These are phyloP conservation scores for Lasiosphaeria ovina DNA, from an alignment of 495 filamentous ascomycete species.

Conservation along the genomic window DNA sequence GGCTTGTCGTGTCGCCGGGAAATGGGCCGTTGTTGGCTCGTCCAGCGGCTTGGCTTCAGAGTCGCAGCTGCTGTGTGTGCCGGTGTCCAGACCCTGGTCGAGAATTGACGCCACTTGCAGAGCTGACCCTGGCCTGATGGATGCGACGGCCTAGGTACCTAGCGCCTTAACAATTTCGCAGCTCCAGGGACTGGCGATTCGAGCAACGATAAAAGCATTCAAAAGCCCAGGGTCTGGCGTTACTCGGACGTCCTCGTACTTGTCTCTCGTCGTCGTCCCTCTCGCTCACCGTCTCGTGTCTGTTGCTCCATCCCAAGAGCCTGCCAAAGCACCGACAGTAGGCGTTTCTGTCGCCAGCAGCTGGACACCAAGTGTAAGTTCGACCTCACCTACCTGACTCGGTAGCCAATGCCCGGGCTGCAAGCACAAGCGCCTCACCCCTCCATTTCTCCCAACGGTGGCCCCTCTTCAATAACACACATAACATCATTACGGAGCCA, in stretches of 20 bases:
- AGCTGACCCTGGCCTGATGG: slow-evolving; percentile 21
- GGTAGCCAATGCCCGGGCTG: neutral
- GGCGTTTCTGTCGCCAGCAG: neutral
- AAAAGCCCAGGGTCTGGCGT: slow-evolving; percentile 14
- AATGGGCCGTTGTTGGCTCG: neutral
- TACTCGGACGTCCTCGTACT: neutral
- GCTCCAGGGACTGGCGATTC: slow-evolving; percentile 9
- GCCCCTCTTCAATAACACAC: neutral
- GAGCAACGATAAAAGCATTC: slow-evolving; percentile 28
- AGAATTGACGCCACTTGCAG: slow-evolving; percentile 18
- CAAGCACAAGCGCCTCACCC: neutral
- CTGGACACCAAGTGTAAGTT: neutral
- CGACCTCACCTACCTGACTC: neutral
- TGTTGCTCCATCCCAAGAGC: neutral
- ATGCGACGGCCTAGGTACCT: slow-evolving; percentile 22
- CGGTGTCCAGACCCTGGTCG: slow-evolving; percentile 8
- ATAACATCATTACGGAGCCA: neutral
- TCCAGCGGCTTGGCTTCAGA: neutral
- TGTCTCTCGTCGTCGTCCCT: slow-evolving; percentile 7
- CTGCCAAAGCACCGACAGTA: neutral
- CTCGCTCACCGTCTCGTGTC: neutral
- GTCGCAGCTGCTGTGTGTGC: slow-evolving; percentile 1
- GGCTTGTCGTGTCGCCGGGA: too few species aligned
- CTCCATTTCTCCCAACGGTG: neutral
- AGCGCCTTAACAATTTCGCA: slow-evolving; percentile 28